Percentiles rank a stretch among this genome's conserved stretches.
Conservation (phyloP, 2,329 filamentous ascomycete genomes). For the Eutypella sp. region DNA sequence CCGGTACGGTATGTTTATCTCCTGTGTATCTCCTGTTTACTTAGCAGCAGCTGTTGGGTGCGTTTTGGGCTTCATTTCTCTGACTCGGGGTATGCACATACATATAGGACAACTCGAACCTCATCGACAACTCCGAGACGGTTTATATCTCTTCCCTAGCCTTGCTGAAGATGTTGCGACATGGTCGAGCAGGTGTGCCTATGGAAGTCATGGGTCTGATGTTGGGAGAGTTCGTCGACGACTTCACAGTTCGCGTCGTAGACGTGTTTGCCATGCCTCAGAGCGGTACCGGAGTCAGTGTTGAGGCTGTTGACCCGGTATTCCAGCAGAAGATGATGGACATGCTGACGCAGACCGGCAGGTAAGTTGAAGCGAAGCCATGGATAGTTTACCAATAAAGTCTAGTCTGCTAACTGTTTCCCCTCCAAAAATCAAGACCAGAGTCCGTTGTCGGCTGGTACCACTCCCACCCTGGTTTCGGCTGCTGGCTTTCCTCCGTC, state of each 20-base stretch:
- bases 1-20: constrained; percentile 52
- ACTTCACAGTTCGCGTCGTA: constrained; percentile 96
- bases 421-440: constrained; percentile 50
- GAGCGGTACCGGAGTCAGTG: constrained; percentile 94
- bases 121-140: constrained; percentile 98
- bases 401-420: constrained; percentile 3
- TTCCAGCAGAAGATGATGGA: constrained; percentile 99
- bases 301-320: constrained; percentile 96
- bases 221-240: constrained; percentile 97
- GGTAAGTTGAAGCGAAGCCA: constrained; percentile 48
- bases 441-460: constrained; percentile 99
- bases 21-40: no score
- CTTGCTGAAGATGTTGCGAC: constrained; percentile 95
- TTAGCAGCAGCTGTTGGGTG: no score
- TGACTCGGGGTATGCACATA: constrained; percentile 9
- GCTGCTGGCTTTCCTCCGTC: constrained; percentile 97
- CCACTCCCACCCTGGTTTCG: constrained; percentile 97
- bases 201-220: constrained; percentile 99
- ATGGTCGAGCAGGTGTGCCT: constrained; percentile 93
- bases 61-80: no score
- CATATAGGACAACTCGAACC: constrained; percentile 73
- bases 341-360: constrained; percentile 94
- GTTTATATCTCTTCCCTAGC: constrained; percentile 98
- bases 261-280: constrained; percentile 99
- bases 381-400: not conserved